Evolutionary conservation across 768 basidiomycete genomes (phyloP).

Genomic region (Tricholoma hemisulphureum): DNA sequence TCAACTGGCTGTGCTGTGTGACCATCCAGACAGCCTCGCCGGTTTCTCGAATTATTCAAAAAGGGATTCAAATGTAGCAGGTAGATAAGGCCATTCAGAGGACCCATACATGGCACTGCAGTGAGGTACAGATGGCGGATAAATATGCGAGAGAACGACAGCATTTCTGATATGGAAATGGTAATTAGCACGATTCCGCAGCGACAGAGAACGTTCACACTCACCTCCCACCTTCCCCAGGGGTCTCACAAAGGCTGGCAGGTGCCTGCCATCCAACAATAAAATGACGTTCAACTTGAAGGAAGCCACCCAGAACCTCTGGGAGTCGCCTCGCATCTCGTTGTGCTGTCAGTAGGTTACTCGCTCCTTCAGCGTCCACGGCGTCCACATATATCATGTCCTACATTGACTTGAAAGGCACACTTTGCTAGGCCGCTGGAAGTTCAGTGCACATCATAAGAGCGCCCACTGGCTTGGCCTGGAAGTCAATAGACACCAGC

Average conservation of each 20-base stretch:
- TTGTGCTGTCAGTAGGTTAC: slow-evolving; percentile 19
- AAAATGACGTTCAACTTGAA: slow-evolving; percentile 28
- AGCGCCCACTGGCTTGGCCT: too few species aligned
- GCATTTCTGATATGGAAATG: too few species aligned
- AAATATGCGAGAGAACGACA: neutral
- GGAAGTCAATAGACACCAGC: neutral
- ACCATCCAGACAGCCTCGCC: neutral
- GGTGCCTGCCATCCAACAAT: slow-evolving; percentile 33
- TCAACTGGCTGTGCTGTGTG: too few species aligned
- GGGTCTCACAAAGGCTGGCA: neutral
- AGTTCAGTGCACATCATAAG: too few species aligned
- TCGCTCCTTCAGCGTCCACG: too few species aligned
- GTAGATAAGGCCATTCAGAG: neutral
- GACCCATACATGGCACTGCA: neutral
- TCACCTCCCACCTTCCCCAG: too few species aligned
- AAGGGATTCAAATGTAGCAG: neutral
- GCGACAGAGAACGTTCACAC: too few species aligned
- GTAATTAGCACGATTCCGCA: neutral
- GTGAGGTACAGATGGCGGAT: neutral
- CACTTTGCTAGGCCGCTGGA: too few species aligned
- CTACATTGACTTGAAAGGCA: slow-evolving; percentile 25
- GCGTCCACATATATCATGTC: slow-evolving; percentile 35
- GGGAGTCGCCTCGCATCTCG: slow-evolving; percentile 29
- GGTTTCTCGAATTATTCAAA: neutral
- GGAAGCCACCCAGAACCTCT: slow-evolving; percentile 32